Conservation (phyloP, 768 basidiomycete species). For the Rhodotorula paludigena region DNA sequence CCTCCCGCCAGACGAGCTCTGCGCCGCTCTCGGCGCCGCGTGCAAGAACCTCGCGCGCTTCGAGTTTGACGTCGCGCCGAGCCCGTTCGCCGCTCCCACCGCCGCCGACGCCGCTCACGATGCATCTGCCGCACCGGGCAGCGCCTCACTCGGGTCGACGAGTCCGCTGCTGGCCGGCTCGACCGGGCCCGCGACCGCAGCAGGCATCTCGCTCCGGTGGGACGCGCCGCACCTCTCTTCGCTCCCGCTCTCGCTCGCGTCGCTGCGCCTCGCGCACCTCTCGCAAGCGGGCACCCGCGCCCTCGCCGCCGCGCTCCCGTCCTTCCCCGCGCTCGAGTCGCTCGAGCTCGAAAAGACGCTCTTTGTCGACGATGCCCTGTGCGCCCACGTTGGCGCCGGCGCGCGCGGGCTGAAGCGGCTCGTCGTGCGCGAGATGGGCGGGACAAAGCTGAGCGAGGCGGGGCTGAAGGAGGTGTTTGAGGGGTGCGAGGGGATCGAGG, state of each 20-base stretch:
- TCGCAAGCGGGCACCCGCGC: conserved; percentile 6
- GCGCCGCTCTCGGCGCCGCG: conserved; percentile 20
- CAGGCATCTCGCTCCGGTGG: conserved; percentile 3
- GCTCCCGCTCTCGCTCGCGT: conserved; percentile 6
- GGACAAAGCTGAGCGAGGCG: conserved; percentile 25
- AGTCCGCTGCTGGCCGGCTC: background rate
- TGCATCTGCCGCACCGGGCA: background rate
- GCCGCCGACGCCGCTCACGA: too few species aligned
- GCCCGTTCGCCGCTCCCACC: background rate
- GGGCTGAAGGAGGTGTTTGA: conserved; percentile 17
- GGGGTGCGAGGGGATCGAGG: conserved; percentile 22
- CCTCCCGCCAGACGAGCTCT: conserved; percentile 21
- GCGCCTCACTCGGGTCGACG: background rate
- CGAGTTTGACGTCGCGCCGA: conserved; percentile 14
- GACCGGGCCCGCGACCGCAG: background rate
- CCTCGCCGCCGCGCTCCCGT: conserved; percentile 5
- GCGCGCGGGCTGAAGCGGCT: conserved; percentile 15
- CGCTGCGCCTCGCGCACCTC: conserved; percentile 21
- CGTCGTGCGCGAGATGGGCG: conserved; percentile 26
- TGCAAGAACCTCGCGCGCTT: conserved; percentile 5
- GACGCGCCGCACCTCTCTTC: conserved; percentile 23
- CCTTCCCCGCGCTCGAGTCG: conserved; percentile 21
- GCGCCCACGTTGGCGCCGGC: conserved; percentile 1
- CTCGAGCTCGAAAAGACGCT: conserved; percentile 24
- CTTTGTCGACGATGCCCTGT: conserved; percentile 31